Percentiles rank a stretch among this genome's conserved stretches.
Conservation (phyloP, 176 grass and related monocot genomes). For the Musa acuminata region DNA sequence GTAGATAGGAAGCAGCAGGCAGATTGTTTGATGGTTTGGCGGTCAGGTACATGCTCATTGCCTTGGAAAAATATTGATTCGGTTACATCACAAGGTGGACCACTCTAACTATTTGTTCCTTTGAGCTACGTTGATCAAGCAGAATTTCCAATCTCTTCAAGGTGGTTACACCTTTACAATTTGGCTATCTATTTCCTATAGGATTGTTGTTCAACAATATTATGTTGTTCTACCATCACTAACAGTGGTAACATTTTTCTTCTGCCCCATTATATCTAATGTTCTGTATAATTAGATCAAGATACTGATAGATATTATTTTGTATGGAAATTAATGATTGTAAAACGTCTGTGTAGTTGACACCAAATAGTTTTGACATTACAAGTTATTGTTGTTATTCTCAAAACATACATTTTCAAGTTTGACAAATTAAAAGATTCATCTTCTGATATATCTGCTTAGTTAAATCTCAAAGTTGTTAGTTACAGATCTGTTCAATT, state of each 20-base stretch:
- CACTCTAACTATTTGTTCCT: neutral
- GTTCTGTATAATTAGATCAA: neutral
- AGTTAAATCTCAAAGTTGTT: neutral
- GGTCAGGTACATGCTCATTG: too few relatives aligned
- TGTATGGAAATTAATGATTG: too few relatives aligned
- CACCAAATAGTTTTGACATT: too few relatives aligned
- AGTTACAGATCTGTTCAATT: neutral
- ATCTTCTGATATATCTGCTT: neutral
- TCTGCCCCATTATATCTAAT: neutral
- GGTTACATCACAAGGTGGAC: too few relatives aligned
- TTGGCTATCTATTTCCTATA: neutral
- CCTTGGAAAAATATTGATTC: too few relatives aligned
- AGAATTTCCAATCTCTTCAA: neutral
- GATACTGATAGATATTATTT: neutral
- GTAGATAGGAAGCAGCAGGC: too few relatives aligned
- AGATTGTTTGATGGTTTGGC: too few relatives aligned
- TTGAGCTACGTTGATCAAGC: neutral
- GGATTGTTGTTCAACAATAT: neutral
- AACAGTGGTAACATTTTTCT: neutral
- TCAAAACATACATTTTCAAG: too few relatives aligned
- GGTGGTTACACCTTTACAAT: neutral
- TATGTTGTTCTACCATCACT: neutral
- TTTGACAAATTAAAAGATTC: neutral
- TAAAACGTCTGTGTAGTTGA: too few relatives aligned
- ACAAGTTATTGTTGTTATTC: too few relatives aligned